These are phyloP conservation scores for Paramyrothecium sp. DNA, from an alignment of 2,329 filamentous ascomycete genomes.

Conservation along the genomic window DNA sequence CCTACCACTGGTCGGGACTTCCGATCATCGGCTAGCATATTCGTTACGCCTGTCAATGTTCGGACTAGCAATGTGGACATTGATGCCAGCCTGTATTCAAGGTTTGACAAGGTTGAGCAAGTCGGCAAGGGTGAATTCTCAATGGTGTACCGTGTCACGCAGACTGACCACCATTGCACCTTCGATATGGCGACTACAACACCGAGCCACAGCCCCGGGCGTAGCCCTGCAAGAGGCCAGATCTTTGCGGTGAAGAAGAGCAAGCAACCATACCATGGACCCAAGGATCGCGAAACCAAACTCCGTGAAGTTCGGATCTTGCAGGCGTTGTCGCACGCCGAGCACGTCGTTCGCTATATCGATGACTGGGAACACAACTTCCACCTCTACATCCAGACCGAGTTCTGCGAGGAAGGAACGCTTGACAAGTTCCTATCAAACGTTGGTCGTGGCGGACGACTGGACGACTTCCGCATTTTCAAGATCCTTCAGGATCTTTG, in stretches of 20 bases:
- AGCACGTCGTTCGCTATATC: conserved; percentile 82
- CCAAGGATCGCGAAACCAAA: conserved; percentile 78
- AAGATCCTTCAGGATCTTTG: conserved; percentile 89
- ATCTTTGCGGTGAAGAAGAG: conserved; percentile 95
- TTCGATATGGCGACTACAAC: conserved; percentile 42
- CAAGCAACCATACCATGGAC: conserved; percentile 74
- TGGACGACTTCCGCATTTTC: conserved; percentile 98
- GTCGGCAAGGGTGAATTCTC: conserved; percentile 93
- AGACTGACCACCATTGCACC: conserved; percentile 26
- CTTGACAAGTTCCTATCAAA: conserved; percentile 82
- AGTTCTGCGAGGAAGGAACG: conserved; percentile 93
- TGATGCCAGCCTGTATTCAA: conserved; percentile 69
- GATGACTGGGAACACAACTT: conserved; percentile 85
- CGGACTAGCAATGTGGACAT: conserved; percentile 67
- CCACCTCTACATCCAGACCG: conserved; percentile 94
- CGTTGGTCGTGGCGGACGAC: conserved; percentile 76
- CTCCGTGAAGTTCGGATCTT: conserved; percentile 81
- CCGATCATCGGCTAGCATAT: conserved; percentile 48
- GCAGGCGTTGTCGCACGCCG: conserved; percentile 71
- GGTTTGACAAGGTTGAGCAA: conserved; percentile 78
- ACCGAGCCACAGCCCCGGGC: conserved; percentile 46
- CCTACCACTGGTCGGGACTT: conserved; percentile 65
- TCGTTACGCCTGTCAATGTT: conserved; percentile 69
- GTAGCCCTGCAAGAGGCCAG: conserved; percentile 51
- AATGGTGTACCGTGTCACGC: conserved; percentile 78